Conservation (phyloP, 2,329 filamentous ascomycete species). For the Colletotrichum sp. region DNA sequence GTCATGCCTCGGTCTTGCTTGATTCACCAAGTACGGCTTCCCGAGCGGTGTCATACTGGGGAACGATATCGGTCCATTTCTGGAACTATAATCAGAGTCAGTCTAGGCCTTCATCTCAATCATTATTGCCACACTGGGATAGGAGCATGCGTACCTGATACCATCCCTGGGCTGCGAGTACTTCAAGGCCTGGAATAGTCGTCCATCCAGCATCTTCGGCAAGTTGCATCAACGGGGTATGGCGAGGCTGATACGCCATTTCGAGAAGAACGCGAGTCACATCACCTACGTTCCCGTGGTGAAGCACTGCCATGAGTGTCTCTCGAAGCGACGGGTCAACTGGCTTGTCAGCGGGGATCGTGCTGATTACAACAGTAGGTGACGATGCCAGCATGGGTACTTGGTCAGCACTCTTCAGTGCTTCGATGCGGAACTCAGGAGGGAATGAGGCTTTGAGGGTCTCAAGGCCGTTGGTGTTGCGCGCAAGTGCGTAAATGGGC, state of each 20-base stretch:
- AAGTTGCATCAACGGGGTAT: slow-evolving; percentile 85
- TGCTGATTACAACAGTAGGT: slow-evolving; percentile 81
- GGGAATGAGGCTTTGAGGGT: slow-evolving; percentile 77
- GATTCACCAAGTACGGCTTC: slow-evolving; percentile 48
- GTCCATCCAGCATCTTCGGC: slow-evolving; percentile 80
- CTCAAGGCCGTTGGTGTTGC: slow-evolving; percentile 72
- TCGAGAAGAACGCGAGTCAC: slow-evolving; percentile 74
- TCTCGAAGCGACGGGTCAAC: slow-evolving; percentile 76
- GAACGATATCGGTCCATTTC: slow-evolving; percentile 83
- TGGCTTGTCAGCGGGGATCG: slow-evolving; percentile 86
- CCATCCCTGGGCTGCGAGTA: slow-evolving; percentile 86
- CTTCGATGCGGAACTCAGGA: slow-evolving; percentile 69
- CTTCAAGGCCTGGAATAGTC: slow-evolving; percentile 86
- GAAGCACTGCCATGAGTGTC: slow-evolving; percentile 62
- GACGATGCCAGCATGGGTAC: slow-evolving; percentile 33
- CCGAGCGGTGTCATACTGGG: slow-evolving; percentile 73
- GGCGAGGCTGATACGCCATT: slow-evolving; percentile 93
- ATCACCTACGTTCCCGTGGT: slow-evolving; percentile 41
- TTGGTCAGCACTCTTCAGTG: slow-evolving; percentile 46
- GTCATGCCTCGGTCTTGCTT: neutral
- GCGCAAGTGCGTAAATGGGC: slow-evolving; percentile 87
- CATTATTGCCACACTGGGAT: neutral
- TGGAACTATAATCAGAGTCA: slow-evolving; percentile 62
- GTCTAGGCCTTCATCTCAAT: slow-evolving; percentile 19
- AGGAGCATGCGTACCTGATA: slow-evolving; percentile 71